Conservation (phyloP, 23 red algal genomes). For the Gracilaria domingensis region DNA sequence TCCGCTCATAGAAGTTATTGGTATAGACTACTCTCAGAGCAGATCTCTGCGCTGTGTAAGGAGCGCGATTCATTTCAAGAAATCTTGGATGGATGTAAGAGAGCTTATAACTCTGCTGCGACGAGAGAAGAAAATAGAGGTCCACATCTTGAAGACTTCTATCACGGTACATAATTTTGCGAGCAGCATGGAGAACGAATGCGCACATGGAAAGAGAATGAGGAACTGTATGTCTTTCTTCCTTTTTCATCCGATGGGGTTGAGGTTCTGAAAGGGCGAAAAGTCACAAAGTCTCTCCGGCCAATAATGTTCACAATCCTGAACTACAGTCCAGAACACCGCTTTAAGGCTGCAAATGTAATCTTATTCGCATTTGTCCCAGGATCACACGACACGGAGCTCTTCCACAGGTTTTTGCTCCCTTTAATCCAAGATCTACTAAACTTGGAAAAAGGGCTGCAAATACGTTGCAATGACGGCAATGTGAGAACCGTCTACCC, state of each 20-base stretch:
- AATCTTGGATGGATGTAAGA: neutral
- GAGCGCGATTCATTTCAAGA: neutral
- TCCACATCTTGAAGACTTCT: neutral
- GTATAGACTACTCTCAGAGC: slow-evolving; percentile 27
- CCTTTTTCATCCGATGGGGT: neutral
- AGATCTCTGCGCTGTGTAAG: neutral
- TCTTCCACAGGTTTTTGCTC: neutral
- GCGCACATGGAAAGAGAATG: neutral
- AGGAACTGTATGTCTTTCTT: slow-evolving; percentile 20
- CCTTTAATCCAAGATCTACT: neutral
- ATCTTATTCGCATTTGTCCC: neutral
- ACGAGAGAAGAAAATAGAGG: neutral
- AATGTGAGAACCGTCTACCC: neutral
- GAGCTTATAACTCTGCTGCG: neutral
- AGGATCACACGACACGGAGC: neutral
- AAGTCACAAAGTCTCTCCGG: neutral
- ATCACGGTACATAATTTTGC: neutral
- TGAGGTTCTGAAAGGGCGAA: neutral
- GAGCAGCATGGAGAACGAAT: neutral
- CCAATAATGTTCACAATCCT: slow-evolving; percentile 4
- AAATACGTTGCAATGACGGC: neutral
- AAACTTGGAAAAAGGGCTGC: neutral
- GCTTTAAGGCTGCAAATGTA: neutral
- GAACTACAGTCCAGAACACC: neutral
- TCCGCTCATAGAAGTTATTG: neutral